Evolutionary conservation across 352 stramenopile genomes (phyloP).

Genomic region (Phytopythium aichiense): DNA sequence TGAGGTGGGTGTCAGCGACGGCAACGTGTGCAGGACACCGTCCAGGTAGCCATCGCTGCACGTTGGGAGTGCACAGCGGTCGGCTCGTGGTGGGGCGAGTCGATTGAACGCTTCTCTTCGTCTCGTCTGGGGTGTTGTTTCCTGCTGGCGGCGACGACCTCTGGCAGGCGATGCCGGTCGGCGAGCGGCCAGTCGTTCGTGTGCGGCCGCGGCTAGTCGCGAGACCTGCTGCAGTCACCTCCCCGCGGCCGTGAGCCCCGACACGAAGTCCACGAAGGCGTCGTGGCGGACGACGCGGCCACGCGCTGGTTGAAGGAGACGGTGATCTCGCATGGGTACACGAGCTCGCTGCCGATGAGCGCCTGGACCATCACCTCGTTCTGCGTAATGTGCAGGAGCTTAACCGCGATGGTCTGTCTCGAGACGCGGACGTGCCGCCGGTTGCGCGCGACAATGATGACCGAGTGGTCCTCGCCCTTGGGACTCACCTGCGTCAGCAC

Average conservation of each 20-base stretch:
- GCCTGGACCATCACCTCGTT: conserved; percentile 28
- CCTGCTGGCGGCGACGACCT: too few relatives aligned
- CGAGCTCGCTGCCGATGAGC: conserved; percentile 24
- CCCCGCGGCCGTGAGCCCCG: conserved; percentile 14
- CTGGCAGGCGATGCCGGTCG: too few relatives aligned
- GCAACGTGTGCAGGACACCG: too few relatives aligned
- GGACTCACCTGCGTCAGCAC: conserved; percentile 7
- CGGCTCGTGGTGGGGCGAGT: too few relatives aligned
- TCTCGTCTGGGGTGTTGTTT: too few relatives aligned
- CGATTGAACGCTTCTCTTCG: too few relatives aligned
- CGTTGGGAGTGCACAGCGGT: too few relatives aligned
- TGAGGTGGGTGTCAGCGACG: too few relatives aligned
- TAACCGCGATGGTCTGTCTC: conserved; percentile 15
- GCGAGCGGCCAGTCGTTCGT: neutral
- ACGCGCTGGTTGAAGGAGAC: conserved; percentile 22
- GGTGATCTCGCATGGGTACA: conserved; percentile 23
- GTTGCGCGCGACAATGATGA: conserved; percentile 4
- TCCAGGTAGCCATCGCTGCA: too few relatives aligned
- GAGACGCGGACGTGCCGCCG: neutral
- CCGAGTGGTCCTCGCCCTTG: conserved; percentile 3
- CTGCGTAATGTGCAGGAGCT: conserved; percentile 31
- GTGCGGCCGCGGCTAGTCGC: neutral
- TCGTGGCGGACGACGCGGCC: conserved; percentile 21
- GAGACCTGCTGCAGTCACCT: conserved; percentile 11
- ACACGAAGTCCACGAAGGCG: conserved; percentile 20